phyloP scores from a whole-genome alignment of 2,329 filamentous ascomycete genomes.

The Aspergillus sp. region DNA sequence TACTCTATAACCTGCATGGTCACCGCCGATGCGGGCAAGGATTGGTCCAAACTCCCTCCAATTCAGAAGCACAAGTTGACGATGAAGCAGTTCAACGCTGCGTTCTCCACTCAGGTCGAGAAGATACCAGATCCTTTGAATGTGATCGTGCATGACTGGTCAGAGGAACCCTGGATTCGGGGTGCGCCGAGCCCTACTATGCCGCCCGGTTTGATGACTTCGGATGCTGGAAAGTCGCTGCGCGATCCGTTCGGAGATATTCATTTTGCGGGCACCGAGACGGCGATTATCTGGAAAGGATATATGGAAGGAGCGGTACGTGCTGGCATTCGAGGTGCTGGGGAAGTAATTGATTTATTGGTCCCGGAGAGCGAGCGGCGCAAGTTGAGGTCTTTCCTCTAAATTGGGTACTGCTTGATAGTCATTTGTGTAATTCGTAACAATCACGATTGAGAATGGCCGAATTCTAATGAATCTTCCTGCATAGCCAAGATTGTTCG shows the following conservation, averaged over 20 bases:
- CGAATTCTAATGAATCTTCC: not conserved
- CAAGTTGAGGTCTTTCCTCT: not conserved
- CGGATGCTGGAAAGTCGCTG: not conserved
- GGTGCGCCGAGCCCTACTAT: not conserved
- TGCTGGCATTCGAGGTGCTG: not conserved
- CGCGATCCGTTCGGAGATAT: not conserved
- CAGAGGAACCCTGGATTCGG: not conserved
- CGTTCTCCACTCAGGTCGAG: not conserved
- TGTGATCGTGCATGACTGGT: not conserved
- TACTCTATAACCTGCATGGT: not conserved
- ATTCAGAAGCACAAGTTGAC: not conserved
- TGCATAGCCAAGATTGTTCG: too few relatives aligned
- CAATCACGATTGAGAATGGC: not conserved
- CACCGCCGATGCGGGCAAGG: not conserved
- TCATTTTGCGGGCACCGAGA: not conserved
- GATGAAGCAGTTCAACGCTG: not conserved
- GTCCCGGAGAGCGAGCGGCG: not conserved
- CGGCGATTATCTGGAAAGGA: not conserved
- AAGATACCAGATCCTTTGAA: not conserved
- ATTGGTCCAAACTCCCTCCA: not conserved
- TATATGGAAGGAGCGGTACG: not conserved
- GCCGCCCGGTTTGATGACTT: not conserved
- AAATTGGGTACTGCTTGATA: not conserved
- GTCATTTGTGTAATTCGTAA: not conserved
- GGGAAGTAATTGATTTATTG: not conserved